Percentiles rank a stretch among this genome's conserved stretches.
phyloP scores from a whole-genome alignment of 129 eudicot genomes.

The Tagetes patula region DNA sequence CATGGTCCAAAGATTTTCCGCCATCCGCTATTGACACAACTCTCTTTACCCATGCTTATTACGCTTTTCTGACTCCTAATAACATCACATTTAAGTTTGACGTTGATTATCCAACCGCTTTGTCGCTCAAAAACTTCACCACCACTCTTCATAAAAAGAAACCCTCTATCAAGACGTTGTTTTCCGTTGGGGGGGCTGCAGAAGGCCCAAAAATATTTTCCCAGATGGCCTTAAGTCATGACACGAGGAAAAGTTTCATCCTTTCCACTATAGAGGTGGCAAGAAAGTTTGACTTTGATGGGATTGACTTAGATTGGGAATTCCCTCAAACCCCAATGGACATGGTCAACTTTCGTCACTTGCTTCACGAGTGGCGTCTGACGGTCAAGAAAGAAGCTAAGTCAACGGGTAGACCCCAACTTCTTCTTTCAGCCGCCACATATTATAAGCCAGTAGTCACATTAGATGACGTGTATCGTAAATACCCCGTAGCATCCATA shows the following conservation, averaged over 20 bases:
- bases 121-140: constrained; percentile 58
- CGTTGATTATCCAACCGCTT: constrained; percentile 44
- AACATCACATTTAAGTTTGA: constrained; percentile 58
- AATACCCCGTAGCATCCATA: constrained; percentile 51
- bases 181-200: constrained; percentile 66
- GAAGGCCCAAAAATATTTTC: constrained; percentile 41
- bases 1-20: constrained; percentile 46
- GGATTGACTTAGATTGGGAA: constrained; percentile 84
- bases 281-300: constrained; percentile 65
- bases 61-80: constrained; percentile 60
- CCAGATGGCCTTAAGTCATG: constrained; percentile 44
- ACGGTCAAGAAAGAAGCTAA: constrained; percentile 54
- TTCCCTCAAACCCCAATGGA: constrained; percentile 52
- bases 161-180: constrained; percentile 47
- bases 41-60: constrained; percentile 63
- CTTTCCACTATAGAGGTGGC: constrained; percentile 70
- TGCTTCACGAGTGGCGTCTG: constrained; percentile 63
- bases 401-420: constrained; percentile 35
- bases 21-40: constrained; percentile 58
- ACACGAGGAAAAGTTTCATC: constrained; percentile 45
- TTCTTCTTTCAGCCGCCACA: constrained; percentile 71
- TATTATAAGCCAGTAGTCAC: constrained; percentile 50
- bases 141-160: constrained; percentile 46
- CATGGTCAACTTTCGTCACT: constrained; percentile 49
- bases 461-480: constrained; percentile 28